Conservation (phyloP, 441 rosid genomes). For the Kokia cookei region DNA sequence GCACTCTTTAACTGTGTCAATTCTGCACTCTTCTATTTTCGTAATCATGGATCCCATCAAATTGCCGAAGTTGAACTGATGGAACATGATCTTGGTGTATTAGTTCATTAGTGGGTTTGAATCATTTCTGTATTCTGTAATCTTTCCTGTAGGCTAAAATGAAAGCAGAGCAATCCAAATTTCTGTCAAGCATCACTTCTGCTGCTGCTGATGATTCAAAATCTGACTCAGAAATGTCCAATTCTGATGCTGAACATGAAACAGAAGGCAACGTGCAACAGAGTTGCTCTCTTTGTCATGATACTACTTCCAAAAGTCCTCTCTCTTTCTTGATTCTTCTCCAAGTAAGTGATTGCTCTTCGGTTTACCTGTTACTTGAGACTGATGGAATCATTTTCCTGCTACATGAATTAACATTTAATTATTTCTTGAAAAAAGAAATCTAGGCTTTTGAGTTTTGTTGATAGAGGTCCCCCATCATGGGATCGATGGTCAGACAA, state of each 20-base stretch:
- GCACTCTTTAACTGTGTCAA: not conserved
- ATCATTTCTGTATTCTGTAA: constrained; percentile 13
- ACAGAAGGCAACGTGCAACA: constrained; percentile 41
- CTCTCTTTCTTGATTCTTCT: constrained; percentile 37
- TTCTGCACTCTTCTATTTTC: not conserved
- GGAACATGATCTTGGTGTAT: not conserved
- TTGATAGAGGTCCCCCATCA: constrained; percentile 68
- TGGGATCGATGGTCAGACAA: constrained; percentile 58
- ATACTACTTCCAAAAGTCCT: constrained; percentile 48
- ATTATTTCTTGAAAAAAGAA: constrained; percentile 43
- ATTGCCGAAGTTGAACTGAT: not conserved
- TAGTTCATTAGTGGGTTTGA: constrained; percentile 1
- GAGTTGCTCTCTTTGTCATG: constrained; percentile 93
- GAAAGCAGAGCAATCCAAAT: constrained; percentile 95
- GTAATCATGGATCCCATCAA: not conserved
- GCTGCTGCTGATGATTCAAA: constrained; percentile 37
- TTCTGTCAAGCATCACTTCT: constrained; percentile 61
- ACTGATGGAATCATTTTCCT: not conserved
- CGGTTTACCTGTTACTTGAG: constrained; percentile 11
- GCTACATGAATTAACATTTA: constrained; percentile 12
- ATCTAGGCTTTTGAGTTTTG: constrained; percentile 85
- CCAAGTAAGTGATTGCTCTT: constrained; percentile 52
- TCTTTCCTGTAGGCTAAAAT: constrained; percentile 76
- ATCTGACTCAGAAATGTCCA: constrained; percentile 42
- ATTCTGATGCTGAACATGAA: constrained; percentile 34